Conservation (phyloP, 2,329 filamentous ascomycete genomes). For the Stachybotrys echinatus region DNA sequence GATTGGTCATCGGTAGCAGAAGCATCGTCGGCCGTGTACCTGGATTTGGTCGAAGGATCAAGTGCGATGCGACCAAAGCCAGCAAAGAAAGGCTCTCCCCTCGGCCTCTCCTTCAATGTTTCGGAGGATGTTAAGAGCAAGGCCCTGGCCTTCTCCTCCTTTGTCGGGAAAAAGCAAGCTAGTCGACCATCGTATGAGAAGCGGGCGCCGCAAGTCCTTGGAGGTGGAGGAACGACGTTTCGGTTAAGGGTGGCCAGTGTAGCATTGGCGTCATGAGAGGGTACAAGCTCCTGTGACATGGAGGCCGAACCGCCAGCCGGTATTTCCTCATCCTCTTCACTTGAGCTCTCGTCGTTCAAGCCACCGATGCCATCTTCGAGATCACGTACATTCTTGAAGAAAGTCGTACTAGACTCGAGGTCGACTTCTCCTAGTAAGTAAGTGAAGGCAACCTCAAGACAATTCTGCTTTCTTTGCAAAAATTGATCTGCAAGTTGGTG, state of each 20-base stretch:
- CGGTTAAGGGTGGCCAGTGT: constrained; percentile 47
- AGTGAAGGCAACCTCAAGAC: constrained; percentile 55
- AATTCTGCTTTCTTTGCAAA: constrained; percentile 53
- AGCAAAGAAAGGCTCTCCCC: constrained; percentile 51
- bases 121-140: constrained; percentile 42
- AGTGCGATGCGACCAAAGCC: constrained; percentile 51
- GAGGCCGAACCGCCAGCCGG: constrained; percentile 47
- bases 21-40: constrained; percentile 41
- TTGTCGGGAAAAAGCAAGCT: constrained; percentile 65
- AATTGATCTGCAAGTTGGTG: constrained; percentile 52
- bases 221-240: constrained; percentile 49
- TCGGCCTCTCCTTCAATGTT: constrained; percentile 40
- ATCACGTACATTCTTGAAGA: constrained; percentile 61
- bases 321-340: constrained; percentile 65
- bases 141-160: constrained; percentile 53
- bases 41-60: constrained; percentile 43
- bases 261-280: constrained; percentile 47
- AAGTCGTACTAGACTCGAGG: constrained; percentile 53
- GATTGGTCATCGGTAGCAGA: constrained; percentile 47
- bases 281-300: constrained; percentile 57
- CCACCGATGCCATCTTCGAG: constrained; percentile 52
- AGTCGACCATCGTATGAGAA: constrained; percentile 59
- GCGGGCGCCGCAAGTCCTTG: constrained; percentile 53
- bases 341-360: constrained; percentile 72
- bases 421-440: constrained; percentile 61